phyloP scores from a whole-genome alignment of 352 stramenopile genomes.

The Pythium brachiatum region DNA sequence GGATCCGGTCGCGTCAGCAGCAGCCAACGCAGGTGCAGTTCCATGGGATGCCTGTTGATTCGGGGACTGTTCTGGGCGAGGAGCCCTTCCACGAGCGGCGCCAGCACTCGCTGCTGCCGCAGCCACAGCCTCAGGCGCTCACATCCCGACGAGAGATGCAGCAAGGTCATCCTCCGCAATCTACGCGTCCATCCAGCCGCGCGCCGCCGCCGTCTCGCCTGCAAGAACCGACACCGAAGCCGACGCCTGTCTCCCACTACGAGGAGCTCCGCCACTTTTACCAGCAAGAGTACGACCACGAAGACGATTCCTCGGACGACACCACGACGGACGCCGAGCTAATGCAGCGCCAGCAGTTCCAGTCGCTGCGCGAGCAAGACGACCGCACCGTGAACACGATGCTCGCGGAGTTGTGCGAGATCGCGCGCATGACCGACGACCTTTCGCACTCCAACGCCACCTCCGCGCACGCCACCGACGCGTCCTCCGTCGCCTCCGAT shows the following conservation, averaged over 20 bases:
- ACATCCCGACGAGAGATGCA: constrained; percentile 13
- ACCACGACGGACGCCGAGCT: constrained; percentile 1
- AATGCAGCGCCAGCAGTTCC: constrained; percentile 3
- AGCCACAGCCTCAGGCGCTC: constrained; percentile 17
- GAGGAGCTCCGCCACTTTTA: constrained; percentile 9
- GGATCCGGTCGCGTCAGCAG: not conserved
- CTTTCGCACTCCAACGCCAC: constrained; percentile 9
- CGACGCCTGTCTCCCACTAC: constrained; percentile 10
- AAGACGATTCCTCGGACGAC: constrained; percentile 1
- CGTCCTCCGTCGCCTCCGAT: constrained; percentile 5
- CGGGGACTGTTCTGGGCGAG: constrained; percentile 1
- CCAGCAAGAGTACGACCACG: constrained; percentile 2
- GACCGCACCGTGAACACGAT: constrained; percentile 16
- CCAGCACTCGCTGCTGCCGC: constrained; percentile 8
- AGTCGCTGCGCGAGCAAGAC: constrained; percentile 5
- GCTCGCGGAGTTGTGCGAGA: constrained; percentile 27
- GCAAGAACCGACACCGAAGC: constrained; percentile 3
- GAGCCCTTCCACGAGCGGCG: constrained; percentile 15
- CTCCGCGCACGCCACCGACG: constrained; percentile 12
- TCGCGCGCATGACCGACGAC: constrained; percentile 24
- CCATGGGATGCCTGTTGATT: constrained; percentile 3
- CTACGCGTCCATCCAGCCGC: not conserved
- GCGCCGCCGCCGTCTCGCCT: constrained; percentile 7
- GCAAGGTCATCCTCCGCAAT: not conserved
- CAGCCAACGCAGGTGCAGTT: constrained; percentile 11